Evolutionary conservation across 2,329 filamentous ascomycete species (phyloP), one percentile per base, ranked within the genome.

Genomic region (Pseudomassariella vexata): DNA sequence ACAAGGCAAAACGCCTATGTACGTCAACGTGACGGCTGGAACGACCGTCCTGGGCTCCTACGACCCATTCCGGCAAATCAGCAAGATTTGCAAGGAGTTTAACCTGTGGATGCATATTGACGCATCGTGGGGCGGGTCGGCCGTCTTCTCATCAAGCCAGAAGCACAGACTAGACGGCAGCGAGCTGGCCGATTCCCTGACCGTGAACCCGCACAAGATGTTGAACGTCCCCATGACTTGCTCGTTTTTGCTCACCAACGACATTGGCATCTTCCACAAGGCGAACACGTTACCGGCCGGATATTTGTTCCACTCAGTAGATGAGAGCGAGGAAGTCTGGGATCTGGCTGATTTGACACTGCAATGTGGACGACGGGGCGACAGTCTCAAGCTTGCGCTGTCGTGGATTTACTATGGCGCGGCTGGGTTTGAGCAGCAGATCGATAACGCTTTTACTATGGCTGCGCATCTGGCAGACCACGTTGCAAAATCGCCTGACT

Each of bases 171-270:
- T 96, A 8, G 56, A 64, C 1, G 90, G 90, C 10, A 66, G 73
- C 3, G 70, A 88, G 26, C 69, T 82, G 24, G 92, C 89, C 8
- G 74, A 95, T 58, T 86, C 79, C 10, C 66, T 96, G 23, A 86
- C 88, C 2, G 75, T 95, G 34, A 96, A 94, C 58, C 89, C 92
- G 36, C 92, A 98, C 64, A 96, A 96, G 64, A 96, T 96, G 92
- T 74, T 96, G 53, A 86, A 86, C 37, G 85, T 87, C 3, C 90
- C 92, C 0, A 65, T 94, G 24, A 95, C 89, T 0, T 96, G 89
- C 62, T 89, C 83, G 0, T 95, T 94, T 63, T 72, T 98, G 5
- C 71, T 98, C 9, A 81, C 77, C 0, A 73, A 74, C 2, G 89
- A 96, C 53, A 61, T 94, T 52, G 66, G 70, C 35, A 63, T 82